These are phyloP conservation scores for Acer negundo DNA, from an alignment of 345 rosid species.

Conservation along the genomic window DNA sequence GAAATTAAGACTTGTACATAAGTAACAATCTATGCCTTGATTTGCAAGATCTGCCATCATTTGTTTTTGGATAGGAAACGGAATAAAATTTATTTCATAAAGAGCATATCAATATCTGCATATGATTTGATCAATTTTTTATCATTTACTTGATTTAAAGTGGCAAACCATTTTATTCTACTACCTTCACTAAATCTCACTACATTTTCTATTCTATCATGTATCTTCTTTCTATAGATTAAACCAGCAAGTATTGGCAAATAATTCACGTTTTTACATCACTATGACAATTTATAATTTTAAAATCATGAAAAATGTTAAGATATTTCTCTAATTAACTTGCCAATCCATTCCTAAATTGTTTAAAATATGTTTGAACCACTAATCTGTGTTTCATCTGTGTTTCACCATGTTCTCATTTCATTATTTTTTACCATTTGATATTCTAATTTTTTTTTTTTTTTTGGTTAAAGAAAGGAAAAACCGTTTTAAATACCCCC, in stretches of 20 bases:
- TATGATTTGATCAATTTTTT: conserved; percentile 3
- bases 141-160: conserved; percentile 4
- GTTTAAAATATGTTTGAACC: background rate
- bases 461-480: too few species aligned
- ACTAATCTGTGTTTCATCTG: too few species aligned
- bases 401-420: background rate
- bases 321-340: background rate
- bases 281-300: background rate
- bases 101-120: background rate
- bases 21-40: background rate
- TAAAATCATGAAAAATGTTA: background rate
- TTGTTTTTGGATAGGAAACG: background rate
- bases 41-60: background rate
- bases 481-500: background rate
- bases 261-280: background rate
- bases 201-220: background rate
- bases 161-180: background rate
- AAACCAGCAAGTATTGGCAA: background rate
- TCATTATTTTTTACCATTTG: background rate
- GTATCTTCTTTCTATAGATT: background rate
- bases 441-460: too few species aligned
- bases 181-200: background rate
- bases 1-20: background rate
- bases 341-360: background rate
- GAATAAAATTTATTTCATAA: background rate